A percentile compares a stretch with the other conserved stretches of the same genome.
Conservation (phyloP, 495 filamentous ascomycete species). For the Penicillium riverlandense region DNA sequence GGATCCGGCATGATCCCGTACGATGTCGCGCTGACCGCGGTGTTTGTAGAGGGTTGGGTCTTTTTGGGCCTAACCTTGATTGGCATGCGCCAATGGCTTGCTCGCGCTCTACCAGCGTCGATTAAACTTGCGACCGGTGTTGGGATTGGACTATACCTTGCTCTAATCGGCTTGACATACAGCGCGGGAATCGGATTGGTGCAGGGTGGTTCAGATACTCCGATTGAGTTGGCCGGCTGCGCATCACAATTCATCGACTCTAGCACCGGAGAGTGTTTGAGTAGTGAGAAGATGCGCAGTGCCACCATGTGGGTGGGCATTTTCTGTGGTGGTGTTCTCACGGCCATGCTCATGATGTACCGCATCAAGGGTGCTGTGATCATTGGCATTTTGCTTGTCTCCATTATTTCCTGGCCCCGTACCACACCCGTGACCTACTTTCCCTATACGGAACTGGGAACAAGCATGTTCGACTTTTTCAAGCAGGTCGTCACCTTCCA, state of each 20-base stretch:
- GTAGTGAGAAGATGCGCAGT: conserved; percentile 59
- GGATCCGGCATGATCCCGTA: conserved; percentile 62
- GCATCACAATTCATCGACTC: conserved; percentile 20
- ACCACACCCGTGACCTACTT: conserved; percentile 68
- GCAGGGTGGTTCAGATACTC: conserved; percentile 49
- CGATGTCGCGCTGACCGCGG: conserved; percentile 64
- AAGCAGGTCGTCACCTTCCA: conserved; percentile 76
- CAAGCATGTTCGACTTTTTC: conserved; percentile 71
- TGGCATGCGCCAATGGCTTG: conserved; percentile 77
- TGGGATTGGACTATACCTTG: conserved; percentile 75
- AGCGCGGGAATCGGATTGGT: conserved; percentile 71
- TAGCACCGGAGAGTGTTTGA: conserved; percentile 43
- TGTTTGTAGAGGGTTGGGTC: conserved; percentile 76
- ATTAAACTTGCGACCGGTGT: conserved; percentile 81
- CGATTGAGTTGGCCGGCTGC: conserved; percentile 67
- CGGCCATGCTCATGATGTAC: conserved; percentile 71
- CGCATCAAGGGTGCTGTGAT: conserved; percentile 78
- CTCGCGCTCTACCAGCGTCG: conserved; percentile 64
- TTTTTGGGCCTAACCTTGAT: conserved; percentile 63
- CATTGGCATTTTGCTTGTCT: conserved; percentile 70
- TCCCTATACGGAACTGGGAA: conserved; percentile 58
- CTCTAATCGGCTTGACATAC: conserved; percentile 73
- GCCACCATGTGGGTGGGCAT: conserved; percentile 79
- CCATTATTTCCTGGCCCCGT: conserved; percentile 78
- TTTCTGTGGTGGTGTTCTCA: conserved; percentile 73